Evolutionary conservation across 2,329 filamentous ascomycete genomes (phyloP).

Genomic region (Fusarium begoniae): DNA sequence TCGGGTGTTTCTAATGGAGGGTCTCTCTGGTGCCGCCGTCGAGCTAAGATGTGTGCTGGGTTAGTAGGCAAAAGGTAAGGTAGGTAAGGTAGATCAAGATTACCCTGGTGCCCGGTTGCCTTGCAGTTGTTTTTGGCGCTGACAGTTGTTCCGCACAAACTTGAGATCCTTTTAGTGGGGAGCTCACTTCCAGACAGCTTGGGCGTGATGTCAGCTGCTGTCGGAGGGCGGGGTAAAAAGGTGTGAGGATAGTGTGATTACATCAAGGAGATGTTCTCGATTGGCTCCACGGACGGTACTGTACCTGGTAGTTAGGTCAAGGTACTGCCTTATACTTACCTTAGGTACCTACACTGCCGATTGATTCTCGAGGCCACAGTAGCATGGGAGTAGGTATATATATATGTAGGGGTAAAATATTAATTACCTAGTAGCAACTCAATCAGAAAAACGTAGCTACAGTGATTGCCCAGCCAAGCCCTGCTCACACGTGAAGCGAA

Average conservation of each 20-base stretch:
- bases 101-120: background rate
- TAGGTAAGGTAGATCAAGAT: background rate
- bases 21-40: background rate
- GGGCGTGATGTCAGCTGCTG: constrained; percentile 28
- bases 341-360: background rate
- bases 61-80: background rate
- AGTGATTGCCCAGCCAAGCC: background rate
- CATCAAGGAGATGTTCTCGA: constrained; percentile 15
- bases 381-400: background rate
- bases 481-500: background rate
- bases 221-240: constrained; percentile 37
- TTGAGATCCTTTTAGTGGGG: constrained; percentile 25
- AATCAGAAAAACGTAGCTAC: background rate
- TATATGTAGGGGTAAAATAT: background rate
- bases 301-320: background rate
- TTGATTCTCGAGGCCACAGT: background rate
- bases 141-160: background rate
- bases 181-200: constrained; percentile 5
- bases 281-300: background rate
- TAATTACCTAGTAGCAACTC: too few species aligned
- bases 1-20: background rate
- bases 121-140: constrained; percentile 15
- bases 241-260: constrained; percentile 39
- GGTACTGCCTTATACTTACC: background rate
- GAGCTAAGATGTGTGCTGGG: background rate